Base-by-base conservation (phyloP, 1,284 basidiomycete genomes). In the Pseudozyma tsukubaensis region DNA sequence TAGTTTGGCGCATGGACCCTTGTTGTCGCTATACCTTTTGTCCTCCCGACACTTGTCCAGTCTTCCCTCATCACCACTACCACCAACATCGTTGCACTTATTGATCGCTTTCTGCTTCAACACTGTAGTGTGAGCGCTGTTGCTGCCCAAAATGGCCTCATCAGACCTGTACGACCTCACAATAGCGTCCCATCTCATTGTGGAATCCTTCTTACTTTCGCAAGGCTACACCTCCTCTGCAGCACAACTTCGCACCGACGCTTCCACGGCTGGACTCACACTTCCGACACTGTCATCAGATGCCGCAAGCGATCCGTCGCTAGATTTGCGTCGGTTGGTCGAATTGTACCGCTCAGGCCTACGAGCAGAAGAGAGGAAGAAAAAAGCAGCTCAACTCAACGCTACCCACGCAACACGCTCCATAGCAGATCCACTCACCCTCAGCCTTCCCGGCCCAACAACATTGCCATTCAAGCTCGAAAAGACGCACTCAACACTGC, bases 401-500 rank as follows among this genome's bases (percentile, higher is more conserved):
- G 48, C 64, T 1, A 63, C 68, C 8, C 66, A 67, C 19, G 48
- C 64, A 2, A 54, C 64, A 0, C 59, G 54, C 4, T 19, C 66
- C 7, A 54, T 73, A 14, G 35, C 29, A 14, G 61, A 70, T 24
- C 66, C 72, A 16, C 71, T 76, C 39, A 65, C 63, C 9, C 69
- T 73, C 10, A 37, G 56, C 4, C 59, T 79, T 14, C 50, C 53
- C 0, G 71, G 69, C 12, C 64, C 69, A 1, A 0, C 64, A 3
- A 67, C 55, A 11, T 58, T 69, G 4, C 56, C 60, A 3, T 68
- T 63, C 57, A 24, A 40, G 1, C 62, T 83, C 7, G 24, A 18
- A 2, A 35, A 58, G 12, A 79, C 80, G 0, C 58, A 76, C 24
- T 8, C 61, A 11, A 66, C 77, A 1, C 19, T 83, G 13, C 82